Conservation (phyloP, 225 moss, liverwort and hornwort genomes). For the Bryoerythrophyllum caledonicum region DNA sequence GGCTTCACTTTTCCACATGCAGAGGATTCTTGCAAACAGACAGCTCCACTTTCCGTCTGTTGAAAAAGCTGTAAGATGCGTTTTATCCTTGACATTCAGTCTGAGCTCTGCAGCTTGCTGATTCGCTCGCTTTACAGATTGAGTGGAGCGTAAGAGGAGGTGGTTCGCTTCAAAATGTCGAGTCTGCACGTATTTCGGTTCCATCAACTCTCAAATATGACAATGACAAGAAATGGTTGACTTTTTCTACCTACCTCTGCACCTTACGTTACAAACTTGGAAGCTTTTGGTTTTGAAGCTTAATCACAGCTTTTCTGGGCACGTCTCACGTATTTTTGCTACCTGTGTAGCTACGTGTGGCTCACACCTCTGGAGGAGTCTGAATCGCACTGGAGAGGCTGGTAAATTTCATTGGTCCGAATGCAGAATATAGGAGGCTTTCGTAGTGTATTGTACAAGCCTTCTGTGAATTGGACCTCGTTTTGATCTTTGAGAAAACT, state of each 20-base stretch:
- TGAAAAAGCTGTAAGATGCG: slow-evolving; percentile 83
- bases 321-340: slow-evolving; percentile 23
- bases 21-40: slow-evolving; percentile 79
- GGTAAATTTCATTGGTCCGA: slow-evolving; percentile 51
- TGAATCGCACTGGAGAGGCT: slow-evolving; percentile 96
- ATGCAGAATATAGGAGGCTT: slow-evolving; percentile 9
- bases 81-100: neutral
- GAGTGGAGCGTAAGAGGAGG: slow-evolving; percentile 99
- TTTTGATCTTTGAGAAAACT: slow-evolving; percentile 12
- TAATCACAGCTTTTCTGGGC: slow-evolving; percentile 1
- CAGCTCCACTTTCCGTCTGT: slow-evolving; percentile 88
- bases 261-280: neutral
- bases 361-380: slow-evolving; percentile 82
- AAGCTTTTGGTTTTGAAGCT: slow-evolving; percentile 11
- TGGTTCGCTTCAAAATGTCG: slow-evolving; percentile 85
- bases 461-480: neutral
- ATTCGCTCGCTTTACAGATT: slow-evolving; percentile 54
- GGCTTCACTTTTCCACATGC: slow-evolving; percentile 97
- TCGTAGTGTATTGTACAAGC: neutral
- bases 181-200: slow-evolving; percentile 95
- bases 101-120: slow-evolving; percentile 10
- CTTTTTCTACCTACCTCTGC: slow-evolving; percentile 12
- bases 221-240: slow-evolving; percentile 68
- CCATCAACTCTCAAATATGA: slow-evolving; percentile 82
- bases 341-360: slow-evolving; percentile 86